phyloP scores from a whole-genome alignment of 768 basidiomycete genomes.

The Neoboletus brunneissimus region DNA sequence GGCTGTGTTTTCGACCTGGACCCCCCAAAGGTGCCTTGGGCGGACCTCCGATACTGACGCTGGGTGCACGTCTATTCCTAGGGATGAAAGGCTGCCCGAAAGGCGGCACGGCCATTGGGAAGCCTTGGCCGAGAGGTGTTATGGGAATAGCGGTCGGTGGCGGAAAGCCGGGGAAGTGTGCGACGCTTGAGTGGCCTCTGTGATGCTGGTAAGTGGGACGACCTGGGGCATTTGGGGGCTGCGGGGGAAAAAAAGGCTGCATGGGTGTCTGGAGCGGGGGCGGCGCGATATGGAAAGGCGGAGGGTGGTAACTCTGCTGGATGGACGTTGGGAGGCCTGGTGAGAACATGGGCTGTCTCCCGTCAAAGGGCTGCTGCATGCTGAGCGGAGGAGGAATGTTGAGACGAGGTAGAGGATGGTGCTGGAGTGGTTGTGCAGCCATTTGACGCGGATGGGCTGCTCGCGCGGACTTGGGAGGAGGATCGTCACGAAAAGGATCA shows the following conservation, averaged over 20 bases:
- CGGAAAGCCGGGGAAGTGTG: constrained; percentile 60
- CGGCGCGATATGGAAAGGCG: constrained; percentile 42
- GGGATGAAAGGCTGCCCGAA: constrained; percentile 52
- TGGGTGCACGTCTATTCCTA: constrained; percentile 61
- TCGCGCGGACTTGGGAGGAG: neutral
- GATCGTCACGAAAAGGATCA: neutral
- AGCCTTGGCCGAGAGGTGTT: constrained; percentile 58
- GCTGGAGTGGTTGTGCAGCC: constrained; percentile 41
- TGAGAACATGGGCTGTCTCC: constrained; percentile 54
- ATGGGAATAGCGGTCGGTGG: constrained; percentile 55
- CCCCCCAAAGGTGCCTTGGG: constrained; percentile 84
- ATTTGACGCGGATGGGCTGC: constrained; percentile 7
- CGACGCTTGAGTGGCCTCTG: constrained; percentile 55
- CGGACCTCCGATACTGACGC: constrained; percentile 78
- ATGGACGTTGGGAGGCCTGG: constrained; percentile 61
- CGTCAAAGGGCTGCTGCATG: constrained; percentile 54
- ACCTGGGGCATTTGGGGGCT: constrained; percentile 47
- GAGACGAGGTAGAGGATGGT: constrained; percentile 54
- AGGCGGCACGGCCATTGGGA: constrained; percentile 50
- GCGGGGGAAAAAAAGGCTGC: constrained; percentile 61
- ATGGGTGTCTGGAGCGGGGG: constrained; percentile 66
- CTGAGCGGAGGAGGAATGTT: constrained; percentile 52
- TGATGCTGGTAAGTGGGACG: constrained; percentile 53
- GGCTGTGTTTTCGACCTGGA: constrained; percentile 72
- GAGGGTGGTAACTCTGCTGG: constrained; percentile 56